phyloP scores from a whole-genome alignment of 352 stramenopile species.

The Pythium diclinum region DNA sequence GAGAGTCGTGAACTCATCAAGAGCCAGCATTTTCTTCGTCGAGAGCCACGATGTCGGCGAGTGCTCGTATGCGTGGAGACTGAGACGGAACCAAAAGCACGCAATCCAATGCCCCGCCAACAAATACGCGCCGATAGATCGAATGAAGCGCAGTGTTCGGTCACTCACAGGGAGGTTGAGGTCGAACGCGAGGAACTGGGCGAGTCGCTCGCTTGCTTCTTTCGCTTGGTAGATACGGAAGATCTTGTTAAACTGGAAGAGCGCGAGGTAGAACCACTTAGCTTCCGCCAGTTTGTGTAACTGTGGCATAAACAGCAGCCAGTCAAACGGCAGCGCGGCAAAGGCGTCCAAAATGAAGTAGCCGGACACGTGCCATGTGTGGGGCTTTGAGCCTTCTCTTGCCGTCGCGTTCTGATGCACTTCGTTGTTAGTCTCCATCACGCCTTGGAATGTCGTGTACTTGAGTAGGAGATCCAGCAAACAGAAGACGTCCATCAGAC shows the following conservation, averaged over 20 bases:
- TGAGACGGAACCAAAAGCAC: constrained; percentile 58
- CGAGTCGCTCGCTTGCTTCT: constrained; percentile 47
- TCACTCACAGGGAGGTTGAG: constrained; percentile 53
- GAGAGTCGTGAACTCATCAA: constrained; percentile 43
- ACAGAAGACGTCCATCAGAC: constrained; percentile 46
- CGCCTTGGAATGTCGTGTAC: constrained; percentile 47
- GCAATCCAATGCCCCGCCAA: constrained; percentile 66
- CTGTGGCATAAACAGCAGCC: constrained; percentile 43
- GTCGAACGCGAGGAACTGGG: constrained; percentile 48
- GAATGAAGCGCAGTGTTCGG: constrained; percentile 47
- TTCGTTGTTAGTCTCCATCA: constrained; percentile 34
- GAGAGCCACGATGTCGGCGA: constrained; percentile 60
- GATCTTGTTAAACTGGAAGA: constrained; percentile 67
- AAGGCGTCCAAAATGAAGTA: constrained; percentile 33
- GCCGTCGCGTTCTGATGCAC: not conserved
- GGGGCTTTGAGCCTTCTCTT: not conserved
- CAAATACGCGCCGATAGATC: constrained; percentile 47
- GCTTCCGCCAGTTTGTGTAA: constrained; percentile 24
- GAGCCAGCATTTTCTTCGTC: constrained; percentile 46
- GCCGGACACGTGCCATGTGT: not conserved
- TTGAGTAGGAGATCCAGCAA: constrained; percentile 55
- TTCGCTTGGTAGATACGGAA: constrained; percentile 45
- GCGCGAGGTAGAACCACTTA: constrained; percentile 53
- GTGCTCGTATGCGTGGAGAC: constrained; percentile 40
- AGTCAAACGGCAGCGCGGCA: constrained; percentile 43